phyloP scores from a whole-genome alignment of 345 rosid species.

The Eucalyptus polyanthemos region DNA sequence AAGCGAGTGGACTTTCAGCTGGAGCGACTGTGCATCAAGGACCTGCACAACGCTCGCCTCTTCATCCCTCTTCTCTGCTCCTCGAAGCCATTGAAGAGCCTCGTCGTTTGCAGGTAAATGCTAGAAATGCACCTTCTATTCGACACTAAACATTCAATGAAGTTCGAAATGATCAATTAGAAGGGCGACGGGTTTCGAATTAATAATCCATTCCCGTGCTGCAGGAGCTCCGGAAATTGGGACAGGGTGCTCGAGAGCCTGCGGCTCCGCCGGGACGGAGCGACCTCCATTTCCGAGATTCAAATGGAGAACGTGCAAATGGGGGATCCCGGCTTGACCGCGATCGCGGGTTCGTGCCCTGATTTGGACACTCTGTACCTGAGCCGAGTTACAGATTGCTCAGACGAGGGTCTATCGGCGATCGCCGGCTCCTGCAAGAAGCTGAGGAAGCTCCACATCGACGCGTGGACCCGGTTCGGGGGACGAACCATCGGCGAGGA shows the following conservation, averaged over 20 bases:
- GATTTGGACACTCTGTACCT: conserved; percentile 18
- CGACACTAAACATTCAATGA: background rate
- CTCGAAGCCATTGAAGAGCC: conserved; percentile 5
- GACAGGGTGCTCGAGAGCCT: conserved; percentile 12
- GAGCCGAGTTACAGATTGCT: conserved; percentile 22
- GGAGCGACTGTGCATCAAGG: conserved; percentile 22
- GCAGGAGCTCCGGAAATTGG: conserved; percentile 42
- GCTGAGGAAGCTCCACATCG: conserved; percentile 26
- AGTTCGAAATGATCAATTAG: background rate
- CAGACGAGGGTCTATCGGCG: conserved; percentile 20
- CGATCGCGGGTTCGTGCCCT: conserved; percentile 17
- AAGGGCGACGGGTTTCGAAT: background rate
- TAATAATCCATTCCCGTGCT: background rate
- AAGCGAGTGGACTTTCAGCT: background rate
- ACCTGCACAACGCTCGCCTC: conserved; percentile 25
- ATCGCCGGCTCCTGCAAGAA: conserved; percentile 18
- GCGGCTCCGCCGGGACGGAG: background rate
- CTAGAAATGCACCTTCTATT: background rate
- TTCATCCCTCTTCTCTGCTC: conserved; percentile 15
- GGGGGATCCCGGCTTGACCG: conserved; percentile 20
- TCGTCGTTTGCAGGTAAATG: conserved; percentile 1
- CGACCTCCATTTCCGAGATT: conserved; percentile 17
- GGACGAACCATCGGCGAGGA: conserved; percentile 14
- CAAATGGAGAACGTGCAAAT: conserved; percentile 31
- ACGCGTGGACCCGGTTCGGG: conserved; percentile 30